phyloP scores from a whole-genome alignment of 2,329 filamentous ascomycete genomes.

The Trichoderma breve region DNA sequence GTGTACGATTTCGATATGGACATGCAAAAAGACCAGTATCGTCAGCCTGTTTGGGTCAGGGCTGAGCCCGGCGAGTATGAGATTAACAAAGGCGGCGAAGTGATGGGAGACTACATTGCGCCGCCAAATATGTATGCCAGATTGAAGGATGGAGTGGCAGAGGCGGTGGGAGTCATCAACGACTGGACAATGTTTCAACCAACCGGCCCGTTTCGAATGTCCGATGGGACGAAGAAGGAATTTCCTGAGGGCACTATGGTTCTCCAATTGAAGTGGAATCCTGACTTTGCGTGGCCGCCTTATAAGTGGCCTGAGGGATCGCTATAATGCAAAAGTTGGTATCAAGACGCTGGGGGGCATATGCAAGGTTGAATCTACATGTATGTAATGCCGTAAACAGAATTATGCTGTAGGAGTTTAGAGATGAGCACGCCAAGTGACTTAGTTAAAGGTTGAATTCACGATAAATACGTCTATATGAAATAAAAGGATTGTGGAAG shows the following conservation, averaged over 20 bases:
- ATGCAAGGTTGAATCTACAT: not conserved
- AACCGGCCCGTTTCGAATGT: conserved; percentile 5
- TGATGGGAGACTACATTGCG: not conserved
- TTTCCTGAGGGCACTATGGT: conserved; percentile 26
- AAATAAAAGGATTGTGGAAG: not conserved
- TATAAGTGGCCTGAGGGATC: conserved; percentile 10
- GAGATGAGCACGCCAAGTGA: not conserved
- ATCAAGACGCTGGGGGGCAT: not conserved
- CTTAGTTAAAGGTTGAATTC: not conserved
- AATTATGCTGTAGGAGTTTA: not conserved
- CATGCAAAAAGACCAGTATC: conserved; percentile 14
- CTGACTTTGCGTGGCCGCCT: conserved; percentile 21
- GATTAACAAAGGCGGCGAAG: conserved; percentile 16
- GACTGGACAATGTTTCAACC: not conserved
- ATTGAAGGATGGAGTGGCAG: conserved; percentile 6
- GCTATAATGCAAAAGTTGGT: not conserved
- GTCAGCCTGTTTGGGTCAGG: conserved; percentile 14
- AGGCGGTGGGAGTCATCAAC: not conserved
- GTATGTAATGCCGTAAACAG: not conserved
- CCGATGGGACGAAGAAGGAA: conserved; percentile 23
- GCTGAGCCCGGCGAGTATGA: conserved; percentile 27
- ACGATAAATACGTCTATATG: not conserved
- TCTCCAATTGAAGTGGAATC: conserved; percentile 23
- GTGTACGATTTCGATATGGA: conserved; percentile 18
- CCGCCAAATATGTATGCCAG: not conserved